These are phyloP conservation scores for Inga leiocalycina DNA, from an alignment of 306 rosid species.

Conservation along the genomic window DNA sequence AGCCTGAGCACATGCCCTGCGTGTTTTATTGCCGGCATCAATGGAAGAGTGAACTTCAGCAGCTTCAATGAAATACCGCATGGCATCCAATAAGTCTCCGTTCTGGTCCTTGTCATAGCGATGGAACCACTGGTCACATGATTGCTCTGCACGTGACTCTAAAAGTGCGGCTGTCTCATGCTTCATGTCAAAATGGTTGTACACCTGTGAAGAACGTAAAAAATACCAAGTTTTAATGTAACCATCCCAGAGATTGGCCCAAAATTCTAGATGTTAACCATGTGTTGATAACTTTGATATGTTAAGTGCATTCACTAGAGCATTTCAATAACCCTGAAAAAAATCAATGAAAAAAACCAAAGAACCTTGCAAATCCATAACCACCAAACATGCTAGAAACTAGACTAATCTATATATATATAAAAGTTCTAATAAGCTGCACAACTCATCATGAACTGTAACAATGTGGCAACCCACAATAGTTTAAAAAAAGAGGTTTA, in stretches of 20 bases:
- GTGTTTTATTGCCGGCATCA: slow-evolving; percentile 97
- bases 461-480: not conserved
- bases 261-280: slow-evolving; percentile 30
- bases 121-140: slow-evolving; percentile 71
- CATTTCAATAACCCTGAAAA: not conserved
- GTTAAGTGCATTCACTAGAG: not conserved
- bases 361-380: not conserved
- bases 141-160: slow-evolving; percentile 87
- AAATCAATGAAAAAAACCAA: not conserved
- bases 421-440: not conserved
- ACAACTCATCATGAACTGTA: not conserved
- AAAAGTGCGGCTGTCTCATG: slow-evolving; percentile 93
- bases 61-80: slow-evolving; percentile 96
- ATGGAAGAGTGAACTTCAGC: slow-evolving; percentile 95
- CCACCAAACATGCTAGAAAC: slow-evolving; percentile 11
- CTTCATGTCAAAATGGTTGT: slow-evolving; percentile 95
- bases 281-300: not conserved
- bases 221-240: not conserved
- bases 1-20: slow-evolving; percentile 89
- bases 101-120: slow-evolving; percentile 85
- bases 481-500: not conserved
- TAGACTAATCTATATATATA: not conserved
- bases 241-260: slow-evolving; percentile 26
- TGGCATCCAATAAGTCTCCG: slow-evolving; percentile 86
- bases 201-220: slow-evolving; percentile 60